Percentiles rank a stretch among this genome's conserved stretches.
phyloP scores from a whole-genome alignment of 2,329 filamentous ascomycete species.

The Colletotrichum melonis region DNA sequence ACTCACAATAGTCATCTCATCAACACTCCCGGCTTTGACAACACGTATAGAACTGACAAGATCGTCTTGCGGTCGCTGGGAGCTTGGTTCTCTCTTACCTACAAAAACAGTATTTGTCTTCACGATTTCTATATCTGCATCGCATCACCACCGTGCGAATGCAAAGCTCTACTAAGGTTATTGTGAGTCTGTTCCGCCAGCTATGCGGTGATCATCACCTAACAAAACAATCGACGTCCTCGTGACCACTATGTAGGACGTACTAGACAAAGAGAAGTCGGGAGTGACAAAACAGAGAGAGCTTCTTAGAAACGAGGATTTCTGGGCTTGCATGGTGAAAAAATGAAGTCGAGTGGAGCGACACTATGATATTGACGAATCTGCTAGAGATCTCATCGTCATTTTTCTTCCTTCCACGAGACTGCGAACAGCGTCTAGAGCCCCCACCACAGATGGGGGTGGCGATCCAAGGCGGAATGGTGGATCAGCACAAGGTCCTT shows the following conservation, averaged over 20 bases:
- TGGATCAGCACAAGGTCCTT: conserved; percentile 7
- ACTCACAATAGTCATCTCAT: no score
- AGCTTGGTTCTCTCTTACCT: conserved; percentile 8
- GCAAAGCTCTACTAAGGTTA: conserved; percentile 47
- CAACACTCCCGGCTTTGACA: no score
- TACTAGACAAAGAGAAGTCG: conserved; percentile 23
- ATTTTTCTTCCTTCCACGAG: neutral
- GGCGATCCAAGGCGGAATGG: conserved; percentile 10
- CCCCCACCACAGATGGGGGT: neutral
- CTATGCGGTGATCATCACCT: conserved; percentile 49
- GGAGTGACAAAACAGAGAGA: conserved; percentile 25
- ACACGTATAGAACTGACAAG: conserved; percentile 6
- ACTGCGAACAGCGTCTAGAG: neutral
- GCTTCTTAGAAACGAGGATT: conserved; percentile 18
- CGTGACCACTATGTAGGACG: conserved; percentile 50
- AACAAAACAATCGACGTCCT: conserved; percentile 43
- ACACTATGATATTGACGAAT: neutral
- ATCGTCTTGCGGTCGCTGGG: neutral
- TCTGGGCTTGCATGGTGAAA: conserved; percentile 29
- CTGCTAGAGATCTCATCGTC: conserved; percentile 1
- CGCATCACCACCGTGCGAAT: conserved; percentile 43
- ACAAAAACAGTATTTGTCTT: conserved; percentile 10
- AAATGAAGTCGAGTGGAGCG: conserved; percentile 2
- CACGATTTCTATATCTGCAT: conserved; percentile 9
- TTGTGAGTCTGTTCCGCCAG: conserved; percentile 51